Evolutionary conservation across 345 rosid species (phyloP).

Genomic region (Zanthoxylum bungeanum): DNA sequence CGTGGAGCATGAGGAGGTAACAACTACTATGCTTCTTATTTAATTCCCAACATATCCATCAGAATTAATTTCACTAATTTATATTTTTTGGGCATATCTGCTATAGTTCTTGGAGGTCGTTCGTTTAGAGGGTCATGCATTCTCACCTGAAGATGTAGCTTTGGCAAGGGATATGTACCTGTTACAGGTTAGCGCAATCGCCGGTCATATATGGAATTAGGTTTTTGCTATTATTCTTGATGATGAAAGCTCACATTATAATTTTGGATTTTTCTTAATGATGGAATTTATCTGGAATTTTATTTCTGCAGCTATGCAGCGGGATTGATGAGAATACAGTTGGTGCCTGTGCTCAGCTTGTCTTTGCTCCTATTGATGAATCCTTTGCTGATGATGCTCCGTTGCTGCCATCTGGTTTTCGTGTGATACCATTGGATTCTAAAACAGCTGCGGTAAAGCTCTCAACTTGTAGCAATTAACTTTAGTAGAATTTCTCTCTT

Average conservation of each 20-base stretch:
- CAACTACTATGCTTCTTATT: not conserved
- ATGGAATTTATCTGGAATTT: conserved; percentile 2
- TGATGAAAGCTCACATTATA: not conserved
- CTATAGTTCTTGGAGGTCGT: conserved; percentile 93
- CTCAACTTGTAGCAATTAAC: not conserved
- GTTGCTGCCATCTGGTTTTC: conserved; percentile 86
- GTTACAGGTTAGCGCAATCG: conserved; percentile 58
- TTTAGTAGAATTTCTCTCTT: not conserved
- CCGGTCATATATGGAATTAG: not conserved
- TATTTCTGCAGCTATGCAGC: conserved; percentile 58
- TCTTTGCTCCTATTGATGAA: conserved; percentile 93
- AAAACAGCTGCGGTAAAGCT: conserved; percentile 52
- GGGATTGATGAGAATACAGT: conserved; percentile 91
- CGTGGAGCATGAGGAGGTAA: conserved; percentile 93
- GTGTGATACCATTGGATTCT: conserved; percentile 83
- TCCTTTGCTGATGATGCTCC: conserved; percentile 99
- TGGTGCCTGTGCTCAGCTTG: conserved; percentile 94
- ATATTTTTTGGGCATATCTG: not conserved
- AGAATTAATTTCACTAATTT: not conserved
- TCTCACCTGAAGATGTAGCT: conserved; percentile 86
- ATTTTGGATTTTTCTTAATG: not conserved
- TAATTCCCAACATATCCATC: not conserved
- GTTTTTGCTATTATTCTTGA: not conserved
- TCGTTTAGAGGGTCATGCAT: conserved; percentile 84
- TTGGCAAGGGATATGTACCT: conserved; percentile 87